Evolutionary conservation across 129 eudicot species (phyloP), one percentile per base, ranked within the genome.

Genomic region (Scalesia atractyloides): DNA sequence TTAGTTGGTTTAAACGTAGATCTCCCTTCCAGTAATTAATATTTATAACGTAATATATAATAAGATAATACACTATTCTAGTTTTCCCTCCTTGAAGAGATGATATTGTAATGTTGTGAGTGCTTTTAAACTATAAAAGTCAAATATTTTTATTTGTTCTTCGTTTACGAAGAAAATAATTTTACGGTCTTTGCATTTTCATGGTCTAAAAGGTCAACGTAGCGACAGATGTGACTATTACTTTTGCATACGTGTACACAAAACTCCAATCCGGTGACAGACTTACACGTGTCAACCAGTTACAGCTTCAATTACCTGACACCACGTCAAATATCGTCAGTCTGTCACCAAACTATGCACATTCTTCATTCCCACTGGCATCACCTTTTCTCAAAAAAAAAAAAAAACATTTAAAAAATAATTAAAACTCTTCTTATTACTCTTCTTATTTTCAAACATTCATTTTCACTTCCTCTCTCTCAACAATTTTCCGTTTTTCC

Each of bases 401-500:
- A 44, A 3, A 13, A 20, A 2, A 30, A 1, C 0, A 30, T 2
- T 30, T 2, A 30, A 30, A 2, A 30, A 30, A 30, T 30, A 30
- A 30, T 2, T 30, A 30, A 30, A 30, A n/a, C 34, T 30, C 34
- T 30, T 30, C 34, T 30, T 30, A 30, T 30, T 30, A n/a, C 34
- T 30, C 34, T 30, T 30, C 34, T 30, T 30, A 30, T 30, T 30
- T 30, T 30, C 4, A 30, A 4, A 16, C 7, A 9, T 49, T 41
- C 9, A 41, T 69, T 49, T 64, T 66, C 56, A 20, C 12, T 73
- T 15, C 56, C 69, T 48, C 50, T 73, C 65, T 41, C 46, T 41
- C 49, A 39, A 9, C 9, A 77, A 36, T 14, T 75, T 76, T 54
- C 73, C 82, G 60, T 80, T 44, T 81, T 49, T 33, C 34, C 34